Percentiles rank a stretch among this genome's conserved stretches.
Conservation (phyloP, 176 grass and related monocot species). For the Puya raimondii region DNA sequence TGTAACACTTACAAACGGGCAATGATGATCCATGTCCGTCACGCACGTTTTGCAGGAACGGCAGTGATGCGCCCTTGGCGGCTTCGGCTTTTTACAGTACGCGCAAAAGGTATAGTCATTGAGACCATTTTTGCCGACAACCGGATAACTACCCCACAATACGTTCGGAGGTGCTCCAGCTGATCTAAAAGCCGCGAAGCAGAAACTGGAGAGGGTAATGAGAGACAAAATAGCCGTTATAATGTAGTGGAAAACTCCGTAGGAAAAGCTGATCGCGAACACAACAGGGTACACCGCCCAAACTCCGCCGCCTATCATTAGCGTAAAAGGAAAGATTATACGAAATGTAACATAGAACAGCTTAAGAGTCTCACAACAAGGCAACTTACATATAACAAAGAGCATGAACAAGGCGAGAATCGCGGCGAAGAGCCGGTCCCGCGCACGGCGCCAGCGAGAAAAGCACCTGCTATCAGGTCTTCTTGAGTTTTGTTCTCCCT, state of each 20-base stretch:
- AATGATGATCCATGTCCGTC: constrained; percentile 98
- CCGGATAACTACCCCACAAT: constrained; percentile 78
- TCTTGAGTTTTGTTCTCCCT: constrained; percentile 39
- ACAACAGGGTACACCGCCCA: constrained; percentile 86
- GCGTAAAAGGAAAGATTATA: constrained; percentile 1
- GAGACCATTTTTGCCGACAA: constrained; percentile 65
- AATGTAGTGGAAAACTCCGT: constrained; percentile 72
- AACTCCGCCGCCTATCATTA: constrained; percentile 52
- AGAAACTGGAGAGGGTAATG: constrained; percentile 62
- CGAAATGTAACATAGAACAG: neutral
- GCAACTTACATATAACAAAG: constrained; percentile 82
- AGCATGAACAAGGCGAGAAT: constrained; percentile 71
- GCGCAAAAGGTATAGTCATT: constrained; percentile 71
- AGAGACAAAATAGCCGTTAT: constrained; percentile 51
- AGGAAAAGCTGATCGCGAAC: constrained; percentile 55
- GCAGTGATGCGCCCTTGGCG: constrained; percentile 89
- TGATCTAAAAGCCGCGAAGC: constrained; percentile 66
- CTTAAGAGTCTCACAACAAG: too few relatives aligned
- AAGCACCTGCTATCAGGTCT: constrained; percentile 67
- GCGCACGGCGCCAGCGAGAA: constrained; percentile 57
- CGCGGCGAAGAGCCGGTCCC: constrained; percentile 62
- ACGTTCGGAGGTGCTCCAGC: constrained; percentile 51
- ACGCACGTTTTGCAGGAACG: constrained; percentile 96
- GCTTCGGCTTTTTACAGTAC: constrained; percentile 82
- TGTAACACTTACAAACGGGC: constrained; percentile 88